Evolutionary conservation across 768 basidiomycete genomes (phyloP).

Genomic region (Lactifluus rugatus): DNA sequence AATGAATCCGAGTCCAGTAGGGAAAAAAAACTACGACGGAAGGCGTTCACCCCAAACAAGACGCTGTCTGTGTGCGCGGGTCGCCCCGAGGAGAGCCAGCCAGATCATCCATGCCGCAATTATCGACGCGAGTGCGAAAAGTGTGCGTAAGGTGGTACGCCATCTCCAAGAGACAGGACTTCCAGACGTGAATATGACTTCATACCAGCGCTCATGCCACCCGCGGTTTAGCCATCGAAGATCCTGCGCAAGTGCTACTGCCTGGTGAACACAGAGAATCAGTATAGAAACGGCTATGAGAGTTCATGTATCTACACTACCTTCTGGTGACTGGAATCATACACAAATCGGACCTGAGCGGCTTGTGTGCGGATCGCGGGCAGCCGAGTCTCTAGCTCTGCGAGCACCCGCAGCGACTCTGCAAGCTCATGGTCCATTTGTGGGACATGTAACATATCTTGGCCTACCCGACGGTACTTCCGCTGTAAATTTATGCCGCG

Average conservation of each 20-base stretch:
- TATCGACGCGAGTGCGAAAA: slow-evolving; percentile 36
- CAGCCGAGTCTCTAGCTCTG: too few relatives aligned
- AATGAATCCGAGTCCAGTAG: too few relatives aligned
- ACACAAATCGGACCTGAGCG: too few relatives aligned
- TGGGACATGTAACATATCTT: slow-evolving; percentile 53
- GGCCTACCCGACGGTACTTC: too few relatives aligned
- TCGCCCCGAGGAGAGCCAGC: slow-evolving; percentile 55
- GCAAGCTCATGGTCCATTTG: slow-evolving; percentile 47
- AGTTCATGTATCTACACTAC: too few relatives aligned
- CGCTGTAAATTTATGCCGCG: too few relatives aligned
- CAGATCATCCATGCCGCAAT: slow-evolving; percentile 49
- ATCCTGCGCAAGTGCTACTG: slow-evolving; percentile 49
- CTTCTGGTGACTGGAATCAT: neutral
- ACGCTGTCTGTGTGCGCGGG: slow-evolving; percentile 62
- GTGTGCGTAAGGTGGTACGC: slow-evolving; percentile 50
- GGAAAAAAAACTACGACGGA: slow-evolving; percentile 46
- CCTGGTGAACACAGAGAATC: slow-evolving; percentile 34
- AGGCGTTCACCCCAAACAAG: slow-evolving; percentile 74
- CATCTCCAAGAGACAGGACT: slow-evolving; percentile 66
- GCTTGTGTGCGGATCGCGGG: slow-evolving; percentile 53
- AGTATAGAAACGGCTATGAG: neutral
- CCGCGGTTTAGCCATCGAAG: too few relatives aligned
- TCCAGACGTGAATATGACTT: slow-evolving; percentile 61
- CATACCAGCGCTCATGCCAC: slow-evolving; percentile 66
- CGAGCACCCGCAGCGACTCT: too few relatives aligned